Conservation (phyloP, 2,329 filamentous ascomycete genomes). For the Colletotrichum camelliae region DNA sequence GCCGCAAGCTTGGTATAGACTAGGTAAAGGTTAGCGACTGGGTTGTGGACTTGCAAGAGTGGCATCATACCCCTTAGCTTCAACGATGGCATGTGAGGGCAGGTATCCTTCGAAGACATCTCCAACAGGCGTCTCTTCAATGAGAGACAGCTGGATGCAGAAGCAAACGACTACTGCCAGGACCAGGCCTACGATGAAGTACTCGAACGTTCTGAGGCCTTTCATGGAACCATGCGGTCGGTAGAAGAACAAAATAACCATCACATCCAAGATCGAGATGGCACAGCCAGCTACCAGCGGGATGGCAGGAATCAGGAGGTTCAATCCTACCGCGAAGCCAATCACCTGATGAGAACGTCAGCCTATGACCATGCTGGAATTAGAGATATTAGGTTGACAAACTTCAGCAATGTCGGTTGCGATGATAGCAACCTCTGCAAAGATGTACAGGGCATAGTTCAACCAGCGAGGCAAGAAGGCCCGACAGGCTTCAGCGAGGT, state of each 20-base stretch:
- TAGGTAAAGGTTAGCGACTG: conserved; percentile 23
- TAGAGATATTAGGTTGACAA: conserved; percentile 11
- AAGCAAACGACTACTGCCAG: conserved; percentile 75
- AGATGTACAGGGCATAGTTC: conserved; percentile 63
- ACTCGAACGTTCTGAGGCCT: conserved; percentile 67
- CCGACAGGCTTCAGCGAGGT: conserved; percentile 70
- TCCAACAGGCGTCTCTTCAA: conserved; percentile 58
- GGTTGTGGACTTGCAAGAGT: conserved; percentile 25
- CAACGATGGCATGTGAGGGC: conserved; percentile 62
- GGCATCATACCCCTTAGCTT: conserved; percentile 52
- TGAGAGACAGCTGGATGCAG: conserved; percentile 70
- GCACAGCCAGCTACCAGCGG: conserved; percentile 73
- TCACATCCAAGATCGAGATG: conserved; percentile 71
- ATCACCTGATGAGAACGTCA: conserved; percentile 55
- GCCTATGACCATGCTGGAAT: background rate
- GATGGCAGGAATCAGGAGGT: conserved; percentile 66
- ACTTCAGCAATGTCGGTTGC: conserved; percentile 75
- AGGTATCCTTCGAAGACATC: conserved; percentile 71
- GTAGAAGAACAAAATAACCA: conserved; percentile 72
- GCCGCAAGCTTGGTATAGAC: conserved; percentile 73
- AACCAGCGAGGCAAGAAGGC: conserved; percentile 71
- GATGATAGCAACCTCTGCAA: conserved; percentile 72
- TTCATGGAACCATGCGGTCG: conserved; percentile 63
- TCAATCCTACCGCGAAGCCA: conserved; percentile 73
- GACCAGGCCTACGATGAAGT: conserved; percentile 67